These are phyloP conservation scores for Tricholoma hemisulphureum DNA, from an alignment of 768 basidiomycete species.

Conservation along the genomic window DNA sequence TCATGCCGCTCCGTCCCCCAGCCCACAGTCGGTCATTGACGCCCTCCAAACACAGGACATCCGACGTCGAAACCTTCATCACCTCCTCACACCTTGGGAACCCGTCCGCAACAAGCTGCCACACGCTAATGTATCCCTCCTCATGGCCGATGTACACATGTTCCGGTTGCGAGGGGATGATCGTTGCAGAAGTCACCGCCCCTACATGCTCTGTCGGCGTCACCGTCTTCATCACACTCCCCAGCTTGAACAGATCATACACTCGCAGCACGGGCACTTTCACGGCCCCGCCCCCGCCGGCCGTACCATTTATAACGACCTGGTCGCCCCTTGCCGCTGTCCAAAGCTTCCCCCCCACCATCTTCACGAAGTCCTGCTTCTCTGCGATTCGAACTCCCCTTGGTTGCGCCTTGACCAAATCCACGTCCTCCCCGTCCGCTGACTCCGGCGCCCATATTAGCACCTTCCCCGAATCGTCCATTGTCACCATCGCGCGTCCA, in stretches of 20 bases:
- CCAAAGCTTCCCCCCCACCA: conserved; percentile 81
- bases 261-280: conserved; percentile 75
- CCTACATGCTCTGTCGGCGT: conserved; percentile 73
- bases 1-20: conserved; percentile 78
- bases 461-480: conserved; percentile 85
- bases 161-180: conserved; percentile 65
- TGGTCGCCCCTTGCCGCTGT: conserved; percentile 61
- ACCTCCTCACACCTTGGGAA: conserved; percentile 69
- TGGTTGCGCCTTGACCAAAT: conserved; percentile 48
- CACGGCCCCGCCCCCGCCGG: conserved; percentile 20
- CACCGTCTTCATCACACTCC: conserved; percentile 51
- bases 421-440: conserved; percentile 40
- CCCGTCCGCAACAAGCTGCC: conserved; percentile 55
- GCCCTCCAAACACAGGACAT: conserved; percentile 81
- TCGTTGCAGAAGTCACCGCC: conserved; percentile 76
- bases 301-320: conserved; percentile 34
- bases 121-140: conserved; percentile 85
- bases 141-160: conserved; percentile 88
- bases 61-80: conserved; percentile 76
- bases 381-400: conserved; percentile 71
- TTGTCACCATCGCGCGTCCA: conserved; percentile 65
- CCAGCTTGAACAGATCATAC: conserved; percentile 71
- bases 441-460: conserved; percentile 64
- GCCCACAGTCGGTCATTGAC: conserved; percentile 86
- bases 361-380: conserved; percentile 74